These are phyloP conservation scores for Asterophora parasitica DNA, from an alignment of 768 basidiomycete genomes.

Conservation along the genomic window DNA sequence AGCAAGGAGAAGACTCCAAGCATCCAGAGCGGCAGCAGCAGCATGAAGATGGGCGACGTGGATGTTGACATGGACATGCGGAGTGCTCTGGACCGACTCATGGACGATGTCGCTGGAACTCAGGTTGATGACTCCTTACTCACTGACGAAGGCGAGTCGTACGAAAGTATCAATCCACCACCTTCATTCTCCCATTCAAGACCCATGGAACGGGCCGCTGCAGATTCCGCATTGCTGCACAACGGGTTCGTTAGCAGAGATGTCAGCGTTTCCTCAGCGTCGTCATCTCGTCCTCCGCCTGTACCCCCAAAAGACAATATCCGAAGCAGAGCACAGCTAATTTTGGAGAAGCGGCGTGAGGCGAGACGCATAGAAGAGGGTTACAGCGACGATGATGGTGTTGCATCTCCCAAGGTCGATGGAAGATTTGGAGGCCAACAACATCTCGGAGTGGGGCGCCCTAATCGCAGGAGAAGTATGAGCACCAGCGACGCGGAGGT, in stretches of 20 bases:
- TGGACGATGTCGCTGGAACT: conserved; percentile 60
- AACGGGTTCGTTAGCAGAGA: conserved; percentile 35
- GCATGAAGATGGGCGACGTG: conserved; percentile 39
- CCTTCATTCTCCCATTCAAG: conserved; percentile 13
- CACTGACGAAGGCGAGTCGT: conserved; percentile 39
- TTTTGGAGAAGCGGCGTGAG: conserved; percentile 65
- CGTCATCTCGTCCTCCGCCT: conserved; percentile 38
- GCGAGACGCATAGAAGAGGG: conserved; percentile 52
- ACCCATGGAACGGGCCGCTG: conserved; percentile 42
- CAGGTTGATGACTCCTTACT: conserved; percentile 38
- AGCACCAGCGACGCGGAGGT: conserved; percentile 73
- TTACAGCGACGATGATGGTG: conserved; percentile 28
- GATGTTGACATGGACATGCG: conserved; percentile 68
- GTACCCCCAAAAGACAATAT: conserved; percentile 66
- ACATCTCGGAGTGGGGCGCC: conserved; percentile 40
- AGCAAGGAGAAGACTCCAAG: conserved; percentile 16
- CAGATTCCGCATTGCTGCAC: conserved; percentile 43
- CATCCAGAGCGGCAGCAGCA: conserved; percentile 21
- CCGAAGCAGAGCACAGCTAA: conserved; percentile 58
- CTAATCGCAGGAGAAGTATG: conserved; percentile 64
- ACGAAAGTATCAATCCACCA: conserved; percentile 23
- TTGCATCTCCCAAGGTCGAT: conserved; percentile 14
- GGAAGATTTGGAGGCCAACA: conserved; percentile 15
- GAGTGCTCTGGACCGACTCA: conserved; percentile 66
- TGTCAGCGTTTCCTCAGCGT: conserved; percentile 36